A percentile compares a stretch with the other conserved stretches of the same genome.
Conservation (phyloP, 2,329 filamentous ascomycete genomes). For the Leptosphaerulina australis region DNA sequence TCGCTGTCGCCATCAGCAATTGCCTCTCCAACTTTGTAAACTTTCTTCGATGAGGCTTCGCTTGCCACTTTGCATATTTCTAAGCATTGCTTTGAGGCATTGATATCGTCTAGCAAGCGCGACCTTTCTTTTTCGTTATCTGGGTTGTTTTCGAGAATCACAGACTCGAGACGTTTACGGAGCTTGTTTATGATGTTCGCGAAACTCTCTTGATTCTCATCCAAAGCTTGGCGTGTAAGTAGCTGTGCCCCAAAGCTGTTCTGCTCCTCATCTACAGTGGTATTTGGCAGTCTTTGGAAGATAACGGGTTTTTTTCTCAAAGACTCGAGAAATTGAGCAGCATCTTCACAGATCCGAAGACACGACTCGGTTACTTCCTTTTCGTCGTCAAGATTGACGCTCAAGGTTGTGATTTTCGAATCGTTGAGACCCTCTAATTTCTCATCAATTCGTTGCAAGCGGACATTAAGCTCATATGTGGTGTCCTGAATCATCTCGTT, state of each 20-base stretch:
- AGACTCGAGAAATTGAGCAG: conserved; percentile 8
- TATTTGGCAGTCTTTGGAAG: not conserved
- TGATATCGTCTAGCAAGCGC: not conserved
- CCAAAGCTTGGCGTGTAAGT: not conserved
- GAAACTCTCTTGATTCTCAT: not conserved
- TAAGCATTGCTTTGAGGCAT: not conserved
- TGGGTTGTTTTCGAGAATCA: not conserved
- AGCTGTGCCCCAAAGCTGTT: conserved; percentile 1
- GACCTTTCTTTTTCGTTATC: not conserved
- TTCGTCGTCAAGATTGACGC: conserved; percentile 9
- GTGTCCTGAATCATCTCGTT: conserved; percentile 17
- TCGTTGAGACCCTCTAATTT: conserved; percentile 1
- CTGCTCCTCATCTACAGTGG: not conserved
- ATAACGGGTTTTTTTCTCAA: not conserved
- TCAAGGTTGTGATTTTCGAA: not conserved
- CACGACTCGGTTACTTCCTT: conserved; percentile 12
- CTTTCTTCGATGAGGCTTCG: not conserved
- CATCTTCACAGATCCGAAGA: conserved; percentile 17
- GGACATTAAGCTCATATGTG: conserved; percentile 11
- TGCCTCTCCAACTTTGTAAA: conserved; percentile 6
- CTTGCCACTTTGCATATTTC: conserved; percentile 3
- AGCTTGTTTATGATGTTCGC: not conserved
- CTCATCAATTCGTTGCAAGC: conserved; percentile 10
- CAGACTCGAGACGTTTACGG: not conserved
- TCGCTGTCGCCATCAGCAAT: conserved; percentile 16